Conservation (phyloP, 2,329 filamentous ascomycete species). For the Dactylellina sp. region DNA sequence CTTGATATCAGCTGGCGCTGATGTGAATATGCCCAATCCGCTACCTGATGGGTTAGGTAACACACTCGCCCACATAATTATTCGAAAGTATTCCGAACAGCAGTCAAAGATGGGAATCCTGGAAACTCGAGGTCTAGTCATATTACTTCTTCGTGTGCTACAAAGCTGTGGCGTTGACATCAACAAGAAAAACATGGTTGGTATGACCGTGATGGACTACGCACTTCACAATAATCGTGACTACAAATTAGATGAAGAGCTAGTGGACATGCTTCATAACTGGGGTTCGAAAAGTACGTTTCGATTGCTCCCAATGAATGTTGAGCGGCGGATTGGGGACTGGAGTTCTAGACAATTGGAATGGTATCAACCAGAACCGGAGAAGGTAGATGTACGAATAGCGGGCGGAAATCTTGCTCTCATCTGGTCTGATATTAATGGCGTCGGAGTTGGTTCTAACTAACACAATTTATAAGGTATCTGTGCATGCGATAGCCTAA, state of each 20-base stretch:
- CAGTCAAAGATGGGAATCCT: not conserved
- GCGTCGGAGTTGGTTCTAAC: not conserved
- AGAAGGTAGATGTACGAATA: conserved; percentile 31
- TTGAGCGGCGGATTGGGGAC: conserved; percentile 38
- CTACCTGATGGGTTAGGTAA: conserved; percentile 33
- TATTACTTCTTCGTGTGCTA: conserved; percentile 33
- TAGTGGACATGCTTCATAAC: conserved; percentile 43
- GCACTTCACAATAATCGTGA: conserved; percentile 38
- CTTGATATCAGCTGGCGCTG: conserved; percentile 43
- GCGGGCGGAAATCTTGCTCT: conserved; percentile 16
- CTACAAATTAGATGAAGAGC: conserved; percentile 35
- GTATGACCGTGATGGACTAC: conserved; percentile 53
- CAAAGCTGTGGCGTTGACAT: conserved; percentile 44
- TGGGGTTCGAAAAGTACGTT: conserved; percentile 47
- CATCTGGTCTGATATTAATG: conserved; percentile 24
- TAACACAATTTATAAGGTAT: too few species aligned
- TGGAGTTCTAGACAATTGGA: conserved; percentile 44
- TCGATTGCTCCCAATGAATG: conserved; percentile 23
- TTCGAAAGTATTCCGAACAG: conserved; percentile 46
- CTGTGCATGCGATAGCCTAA: too few species aligned
- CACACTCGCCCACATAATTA: conserved; percentile 33
- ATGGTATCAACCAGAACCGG: conserved; percentile 36
- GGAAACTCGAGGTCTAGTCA: conserved; percentile 24
- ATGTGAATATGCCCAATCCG: conserved; percentile 47
- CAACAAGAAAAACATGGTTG: conserved; percentile 44